A percentile compares a stretch with the other conserved stretches of the same genome.
phyloP scores from a whole-genome alignment of 768 basidiomycete genomes.

The Rhodotorula paludigena region DNA sequence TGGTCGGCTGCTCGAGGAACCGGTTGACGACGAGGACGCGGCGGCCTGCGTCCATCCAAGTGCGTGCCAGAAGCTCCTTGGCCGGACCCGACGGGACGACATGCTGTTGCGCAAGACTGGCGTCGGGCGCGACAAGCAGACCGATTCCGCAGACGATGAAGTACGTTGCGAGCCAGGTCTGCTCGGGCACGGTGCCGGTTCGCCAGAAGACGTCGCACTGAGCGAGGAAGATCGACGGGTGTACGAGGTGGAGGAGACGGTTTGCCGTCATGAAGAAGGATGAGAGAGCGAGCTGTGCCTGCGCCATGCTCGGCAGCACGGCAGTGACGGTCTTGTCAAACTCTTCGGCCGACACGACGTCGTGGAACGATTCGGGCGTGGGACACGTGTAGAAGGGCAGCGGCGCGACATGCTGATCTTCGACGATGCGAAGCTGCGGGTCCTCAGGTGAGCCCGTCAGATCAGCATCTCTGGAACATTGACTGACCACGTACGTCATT shows the following conservation, averaged over 20 bases:
- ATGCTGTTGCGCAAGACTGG: neutral
- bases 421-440: neutral
- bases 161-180: constrained; percentile 31
- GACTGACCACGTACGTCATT: too few relatives aligned
- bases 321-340: neutral
- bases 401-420: neutral
- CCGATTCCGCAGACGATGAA: constrained; percentile 16
- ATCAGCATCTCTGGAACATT: too few relatives aligned
- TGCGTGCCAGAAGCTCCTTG: constrained; percentile 12
- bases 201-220: constrained; percentile 22
- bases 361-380: neutral
- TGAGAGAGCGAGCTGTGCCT: constrained; percentile 20
- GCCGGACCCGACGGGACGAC: constrained; percentile 10
- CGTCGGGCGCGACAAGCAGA: constrained; percentile 3
- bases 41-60: constrained; percentile 19
- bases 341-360: constrained; percentile 6
- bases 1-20: constrained; percentile 6
- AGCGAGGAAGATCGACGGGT: constrained; percentile 9
- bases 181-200: constrained; percentile 28
- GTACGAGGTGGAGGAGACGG: constrained; percentile 19
- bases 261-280: constrained; percentile 23
- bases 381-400: neutral
- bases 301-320: constrained; percentile 18
- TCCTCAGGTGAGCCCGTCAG: too few relatives aligned
- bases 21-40: constrained; percentile 17